These are phyloP conservation scores for Leccinum obscurum DNA, from an alignment of 768 basidiomycete species.

Conservation along the genomic window DNA sequence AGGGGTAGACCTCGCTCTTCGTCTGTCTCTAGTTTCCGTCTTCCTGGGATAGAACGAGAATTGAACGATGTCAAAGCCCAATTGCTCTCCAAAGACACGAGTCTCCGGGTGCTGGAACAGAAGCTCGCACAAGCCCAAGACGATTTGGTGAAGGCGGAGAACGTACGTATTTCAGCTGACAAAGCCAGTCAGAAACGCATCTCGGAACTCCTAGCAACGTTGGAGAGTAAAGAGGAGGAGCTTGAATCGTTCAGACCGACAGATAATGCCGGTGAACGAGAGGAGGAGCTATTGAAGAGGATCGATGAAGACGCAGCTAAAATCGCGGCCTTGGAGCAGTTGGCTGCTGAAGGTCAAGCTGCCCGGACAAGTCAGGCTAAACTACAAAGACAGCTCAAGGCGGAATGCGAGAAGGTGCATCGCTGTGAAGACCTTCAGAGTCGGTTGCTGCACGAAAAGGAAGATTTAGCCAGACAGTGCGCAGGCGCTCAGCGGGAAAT, in stretches of 20 bases:
- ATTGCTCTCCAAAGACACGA: slow-evolving; percentile 45
- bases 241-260: slow-evolving; percentile 43
- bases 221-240: slow-evolving; percentile 65
- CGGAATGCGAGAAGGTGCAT: slow-evolving; percentile 41
- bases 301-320: slow-evolving; percentile 75
- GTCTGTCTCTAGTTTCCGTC: slow-evolving; percentile 52
- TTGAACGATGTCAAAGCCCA: slow-evolving; percentile 46
- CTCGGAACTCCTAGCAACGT: slow-evolving; percentile 39
- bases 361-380: slow-evolving; percentile 31
- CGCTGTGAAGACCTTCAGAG: slow-evolving; percentile 44
- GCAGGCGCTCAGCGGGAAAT: slow-evolving; percentile 39
- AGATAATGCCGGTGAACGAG: slow-evolving; percentile 47
- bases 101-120: slow-evolving; percentile 42
- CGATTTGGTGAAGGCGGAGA: slow-evolving; percentile 52
- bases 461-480: slow-evolving; percentile 46
- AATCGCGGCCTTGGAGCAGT: slow-evolving; percentile 54
- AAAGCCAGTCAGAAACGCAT: slow-evolving; percentile 46
- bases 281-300: slow-evolving; percentile 60
- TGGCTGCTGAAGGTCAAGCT: slow-evolving; percentile 44
- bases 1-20: slow-evolving; percentile 55
- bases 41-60: slow-evolving; percentile 56
- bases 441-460: slow-evolving; percentile 55
- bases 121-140: slow-evolving; percentile 51
- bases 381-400: slow-evolving; percentile 41
- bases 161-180: slow-evolving; percentile 58